Evolutionary conservation across 768 basidiomycete species (phyloP).

Genomic region (Mycena rosella): DNA sequence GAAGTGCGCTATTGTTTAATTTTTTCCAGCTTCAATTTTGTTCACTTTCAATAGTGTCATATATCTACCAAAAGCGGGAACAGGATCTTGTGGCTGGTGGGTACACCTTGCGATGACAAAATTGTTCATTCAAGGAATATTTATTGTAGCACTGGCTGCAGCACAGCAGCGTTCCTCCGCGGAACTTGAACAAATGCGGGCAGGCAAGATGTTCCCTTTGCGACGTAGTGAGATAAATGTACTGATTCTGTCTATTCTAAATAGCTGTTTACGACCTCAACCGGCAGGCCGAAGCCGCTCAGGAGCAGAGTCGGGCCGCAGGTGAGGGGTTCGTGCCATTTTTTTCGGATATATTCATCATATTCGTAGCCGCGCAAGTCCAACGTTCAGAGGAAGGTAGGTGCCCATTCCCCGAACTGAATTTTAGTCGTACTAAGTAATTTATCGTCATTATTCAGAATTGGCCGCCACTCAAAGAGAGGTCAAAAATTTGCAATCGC

Average conservation of each 20-base stretch:
- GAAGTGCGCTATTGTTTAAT: slow-evolving; percentile 5
- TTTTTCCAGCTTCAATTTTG: background rate
- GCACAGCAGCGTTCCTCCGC: slow-evolving; percentile 27
- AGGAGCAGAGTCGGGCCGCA: slow-evolving; percentile 14
- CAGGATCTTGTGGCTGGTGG: slow-evolving; percentile 25
- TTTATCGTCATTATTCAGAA: background rate
- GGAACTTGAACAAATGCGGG: slow-evolving; percentile 29
- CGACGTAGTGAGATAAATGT: background rate
- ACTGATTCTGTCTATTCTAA: background rate
- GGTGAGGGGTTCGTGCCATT: background rate
- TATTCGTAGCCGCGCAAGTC: slow-evolving; percentile 3
- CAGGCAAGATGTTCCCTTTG: background rate
- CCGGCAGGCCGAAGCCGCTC: slow-evolving; percentile 14
- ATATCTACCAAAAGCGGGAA: slow-evolving; percentile 33
- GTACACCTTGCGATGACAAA: background rate
- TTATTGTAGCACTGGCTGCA: slow-evolving; percentile 15
- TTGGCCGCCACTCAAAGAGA: slow-evolving; percentile 13
- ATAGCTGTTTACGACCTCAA: slow-evolving; percentile 15
- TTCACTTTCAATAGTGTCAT: slow-evolving; percentile 25
- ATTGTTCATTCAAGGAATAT: background rate
- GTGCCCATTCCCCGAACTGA: background rate
- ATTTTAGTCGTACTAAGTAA: background rate
- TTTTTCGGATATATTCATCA: background rate
- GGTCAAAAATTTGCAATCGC: slow-evolving; percentile 6
- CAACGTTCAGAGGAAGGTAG: slow-evolving; percentile 17